These are phyloP conservation scores for Fraxinus baroniana DNA, from an alignment of 305 asterid genomes.

Conservation along the genomic window DNA sequence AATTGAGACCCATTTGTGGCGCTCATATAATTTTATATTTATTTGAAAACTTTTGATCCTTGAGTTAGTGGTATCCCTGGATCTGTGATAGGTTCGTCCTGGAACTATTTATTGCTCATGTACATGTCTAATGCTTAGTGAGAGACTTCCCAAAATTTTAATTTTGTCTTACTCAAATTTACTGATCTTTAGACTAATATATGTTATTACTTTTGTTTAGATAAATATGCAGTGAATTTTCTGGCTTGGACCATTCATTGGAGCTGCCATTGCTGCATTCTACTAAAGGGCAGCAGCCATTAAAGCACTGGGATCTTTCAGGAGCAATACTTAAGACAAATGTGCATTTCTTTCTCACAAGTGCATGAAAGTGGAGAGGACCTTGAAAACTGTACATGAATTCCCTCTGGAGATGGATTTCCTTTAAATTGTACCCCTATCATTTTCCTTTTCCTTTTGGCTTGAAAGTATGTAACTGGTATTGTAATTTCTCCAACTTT, in stretches of 20 bases:
- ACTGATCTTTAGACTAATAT: not conserved
- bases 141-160: too few species aligned
- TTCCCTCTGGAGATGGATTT: constrained; percentile 1
- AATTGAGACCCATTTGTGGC: too few species aligned
- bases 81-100: too few species aligned
- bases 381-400: constrained; percentile 20
- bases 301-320: constrained; percentile 65
- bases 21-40: too few species aligned
- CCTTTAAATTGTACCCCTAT: not conserved
- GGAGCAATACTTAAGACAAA: constrained; percentile 43
- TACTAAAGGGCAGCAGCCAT: constrained; percentile 64
- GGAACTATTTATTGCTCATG: too few species aligned
- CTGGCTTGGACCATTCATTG: constrained; percentile 69
- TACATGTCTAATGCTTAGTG: too few species aligned
- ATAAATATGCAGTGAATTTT: constrained; percentile 45
- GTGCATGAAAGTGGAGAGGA: not conserved
- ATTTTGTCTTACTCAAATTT: too few species aligned
- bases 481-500: not conserved
- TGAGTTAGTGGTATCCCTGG: too few species aligned
- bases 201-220: not conserved
- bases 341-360: not conserved
- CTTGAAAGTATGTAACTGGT: not conserved
- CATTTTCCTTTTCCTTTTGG: not conserved
- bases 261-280: constrained; percentile 64
- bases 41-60: too few species aligned